Base-by-base conservation (phyloP, 2,329 filamentous ascomycete species). In the Coniochaeta prunicola region DNA sequence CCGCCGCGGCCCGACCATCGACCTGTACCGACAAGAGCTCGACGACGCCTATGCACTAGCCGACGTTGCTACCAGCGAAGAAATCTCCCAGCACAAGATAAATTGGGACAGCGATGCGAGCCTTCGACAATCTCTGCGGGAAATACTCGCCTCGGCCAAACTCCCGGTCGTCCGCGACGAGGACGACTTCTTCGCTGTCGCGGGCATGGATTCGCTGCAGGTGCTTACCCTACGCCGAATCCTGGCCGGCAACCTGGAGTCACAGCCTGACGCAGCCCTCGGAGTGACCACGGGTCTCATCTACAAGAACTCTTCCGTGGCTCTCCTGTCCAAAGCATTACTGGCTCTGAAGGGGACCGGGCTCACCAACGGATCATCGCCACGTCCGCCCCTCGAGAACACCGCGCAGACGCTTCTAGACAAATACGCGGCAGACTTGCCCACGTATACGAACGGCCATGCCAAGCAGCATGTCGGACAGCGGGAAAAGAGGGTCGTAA, bases 361-460 rank as follows among this genome's bases (percentile, higher is more conserved):
- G n/a, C n/a, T n/a, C n/a, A n/a, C n/a, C n/a, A n/a, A n/a, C n/a
- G n/a, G n/a, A n/a, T n/a, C n/a, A n/a, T n/a, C n/a, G n/a, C n/a
- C n/a, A 33, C 31, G n/a, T 55, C 17, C 53, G 31, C 8, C 21
- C 21, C 8, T 21, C 19, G 33, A 28, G 4, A 33, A 33, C 33
- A 21, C 30, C 12, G 26, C 53, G 4, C 53, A 34, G 31, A 36
- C 4, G 9, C 33, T 57, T 17, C n/a, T 74, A 2, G 62, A 56
- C 2, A 59, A 53, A 21, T 57, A 59, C 17, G 12, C 36, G 3
- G 10, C 10, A 9, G 3, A 15, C 4, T 15, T 36, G 13, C 34
- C 34, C 7, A 30, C 7, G 7, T 15, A 36, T 15, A 36, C 34
- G 4, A 15, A 7, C 34, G 34, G 34, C 34, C 34, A 36, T 15